A percentile compares a stretch with the other conserved stretches of the same genome.
Conservation (phyloP, 1,139 yeast species). For the Yamadazyma diospyri region DNA sequence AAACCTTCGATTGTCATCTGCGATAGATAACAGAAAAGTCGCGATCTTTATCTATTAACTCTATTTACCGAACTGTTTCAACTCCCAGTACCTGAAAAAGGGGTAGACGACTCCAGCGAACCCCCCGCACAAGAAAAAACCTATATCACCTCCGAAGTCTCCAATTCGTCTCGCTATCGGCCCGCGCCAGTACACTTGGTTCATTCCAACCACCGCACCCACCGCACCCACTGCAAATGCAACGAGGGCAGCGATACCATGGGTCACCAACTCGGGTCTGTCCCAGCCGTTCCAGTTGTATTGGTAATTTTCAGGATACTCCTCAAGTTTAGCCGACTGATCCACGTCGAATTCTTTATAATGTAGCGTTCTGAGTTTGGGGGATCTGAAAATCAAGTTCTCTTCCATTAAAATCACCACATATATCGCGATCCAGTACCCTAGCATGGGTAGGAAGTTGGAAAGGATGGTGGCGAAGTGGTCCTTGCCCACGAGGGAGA, state of each 20-base stretch:
- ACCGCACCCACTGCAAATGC: slow-evolving; percentile 63
- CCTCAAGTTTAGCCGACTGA: neutral
- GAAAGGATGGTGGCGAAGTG: slow-evolving; percentile 73
- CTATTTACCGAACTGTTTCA: slow-evolving; percentile 46
- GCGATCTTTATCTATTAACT: no score
- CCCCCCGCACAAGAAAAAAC: slow-evolving; percentile 77
- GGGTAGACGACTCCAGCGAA: slow-evolving; percentile 69
- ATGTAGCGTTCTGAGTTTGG: slow-evolving; percentile 45
- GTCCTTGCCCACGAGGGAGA: slow-evolving; percentile 74
- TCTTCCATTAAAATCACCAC: slow-evolving; percentile 71
- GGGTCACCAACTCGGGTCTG: slow-evolving; percentile 49
- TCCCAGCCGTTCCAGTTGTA: slow-evolving; percentile 72
- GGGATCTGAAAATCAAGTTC: slow-evolving; percentile 65
- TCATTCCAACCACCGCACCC: slow-evolving; percentile 82
- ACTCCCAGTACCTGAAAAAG: slow-evolving; percentile 57
- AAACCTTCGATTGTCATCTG: slow-evolving; percentile 11
- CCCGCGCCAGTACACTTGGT: slow-evolving; percentile 74
- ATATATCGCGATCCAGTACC: slow-evolving; percentile 90
- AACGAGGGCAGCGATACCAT: slow-evolving; percentile 60
- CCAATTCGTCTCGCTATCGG: slow-evolving; percentile 62
- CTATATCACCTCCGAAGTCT: slow-evolving; percentile 67
- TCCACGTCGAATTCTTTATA: slow-evolving; percentile 45
- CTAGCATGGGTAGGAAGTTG: slow-evolving; percentile 92
- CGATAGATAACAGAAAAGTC: no score
- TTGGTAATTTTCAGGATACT: slow-evolving; percentile 8